These are phyloP conservation scores for Kazachstania sp. DNA, from an alignment of 1,139 yeast species.

Conservation along the genomic window DNA sequence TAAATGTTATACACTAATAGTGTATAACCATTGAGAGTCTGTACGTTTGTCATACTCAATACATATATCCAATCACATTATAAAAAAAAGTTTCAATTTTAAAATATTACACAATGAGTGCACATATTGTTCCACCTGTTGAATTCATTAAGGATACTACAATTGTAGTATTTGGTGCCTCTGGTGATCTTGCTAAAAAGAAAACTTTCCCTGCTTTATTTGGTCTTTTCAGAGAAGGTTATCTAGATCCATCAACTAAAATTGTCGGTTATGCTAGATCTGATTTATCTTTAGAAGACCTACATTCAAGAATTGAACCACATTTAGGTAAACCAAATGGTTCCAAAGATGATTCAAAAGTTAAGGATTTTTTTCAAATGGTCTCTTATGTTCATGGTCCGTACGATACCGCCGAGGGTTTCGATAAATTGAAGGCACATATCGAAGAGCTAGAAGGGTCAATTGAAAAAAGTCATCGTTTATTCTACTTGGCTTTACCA, in stretches of 20 bases:
- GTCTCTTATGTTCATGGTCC: slow-evolving; percentile 66
- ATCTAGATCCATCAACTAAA: slow-evolving; percentile 57
- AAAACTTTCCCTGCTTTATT: slow-evolving; percentile 82
- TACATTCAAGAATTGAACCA: slow-evolving; percentile 56
- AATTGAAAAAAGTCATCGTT: too few species aligned
- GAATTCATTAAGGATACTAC: slow-evolving; percentile 54
- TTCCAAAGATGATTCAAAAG: slow-evolving; percentile 38
- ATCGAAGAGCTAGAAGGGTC: too few species aligned
- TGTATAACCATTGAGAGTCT: too few species aligned
- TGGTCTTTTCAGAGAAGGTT: slow-evolving; percentile 70
- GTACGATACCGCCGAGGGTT: slow-evolving; percentile 76
- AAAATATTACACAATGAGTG: not conserved
- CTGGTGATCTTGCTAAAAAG: slow-evolving; percentile 95
- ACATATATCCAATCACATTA: too few species aligned
- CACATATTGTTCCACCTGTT: slow-evolving; percentile 7
- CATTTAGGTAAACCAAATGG: slow-evolving; percentile 53
- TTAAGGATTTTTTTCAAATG: slow-evolving; percentile 56
- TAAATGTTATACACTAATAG: too few species aligned
- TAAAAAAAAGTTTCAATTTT: too few species aligned
- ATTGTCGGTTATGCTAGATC: slow-evolving; percentile 93
- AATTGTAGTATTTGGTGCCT: slow-evolving; percentile 88
- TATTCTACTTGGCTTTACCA: slow-evolving; percentile 90
- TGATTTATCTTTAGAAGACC: slow-evolving; percentile 55
- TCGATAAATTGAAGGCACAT: slow-evolving; percentile 43
- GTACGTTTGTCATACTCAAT: too few species aligned